Conservation (phyloP, 768 basidiomycete genomes). For the Pisolithus microcarpus region DNA sequence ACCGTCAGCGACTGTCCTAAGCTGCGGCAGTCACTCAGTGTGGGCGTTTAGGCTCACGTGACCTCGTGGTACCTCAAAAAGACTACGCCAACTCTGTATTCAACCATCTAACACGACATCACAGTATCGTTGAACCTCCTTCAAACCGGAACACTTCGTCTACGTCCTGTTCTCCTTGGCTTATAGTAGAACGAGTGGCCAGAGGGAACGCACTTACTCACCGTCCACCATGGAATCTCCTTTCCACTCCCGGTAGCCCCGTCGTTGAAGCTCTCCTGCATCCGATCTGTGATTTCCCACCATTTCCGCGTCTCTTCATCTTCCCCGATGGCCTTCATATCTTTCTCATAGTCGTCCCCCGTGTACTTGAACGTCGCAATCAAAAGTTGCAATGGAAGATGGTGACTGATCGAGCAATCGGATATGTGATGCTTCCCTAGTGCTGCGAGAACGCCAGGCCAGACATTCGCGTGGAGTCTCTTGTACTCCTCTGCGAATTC, state of each 20-base stretch:
- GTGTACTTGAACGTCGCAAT: constrained; percentile 76
- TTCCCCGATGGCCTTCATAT: constrained; percentile 58
- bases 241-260: constrained; percentile 64
- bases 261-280: constrained; percentile 72
- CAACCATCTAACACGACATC: not conserved
- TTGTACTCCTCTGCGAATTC: constrained; percentile 45
- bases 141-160: constrained; percentile 73
- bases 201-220: constrained; percentile 20
- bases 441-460: constrained; percentile 62
- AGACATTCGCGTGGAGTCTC: constrained; percentile 52
- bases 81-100: too few species aligned
- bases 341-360: constrained; percentile 54
- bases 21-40: too few species aligned
- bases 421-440: constrained; percentile 54
- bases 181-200: not conserved
- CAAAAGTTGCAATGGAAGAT: constrained; percentile 55
- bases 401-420: constrained; percentile 74
- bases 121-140: constrained; percentile 16
- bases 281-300: constrained; percentile 70
- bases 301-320: constrained; percentile 67
- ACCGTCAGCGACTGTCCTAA: too few species aligned
- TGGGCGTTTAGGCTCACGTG: too few species aligned
- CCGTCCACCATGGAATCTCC: constrained; percentile 67
- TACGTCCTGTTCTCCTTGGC: constrained; percentile 28
- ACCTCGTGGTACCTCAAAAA: too few species aligned